Conservation (phyloP, 805 yeast species). For the Brettanomyces naardenensis region DNA sequence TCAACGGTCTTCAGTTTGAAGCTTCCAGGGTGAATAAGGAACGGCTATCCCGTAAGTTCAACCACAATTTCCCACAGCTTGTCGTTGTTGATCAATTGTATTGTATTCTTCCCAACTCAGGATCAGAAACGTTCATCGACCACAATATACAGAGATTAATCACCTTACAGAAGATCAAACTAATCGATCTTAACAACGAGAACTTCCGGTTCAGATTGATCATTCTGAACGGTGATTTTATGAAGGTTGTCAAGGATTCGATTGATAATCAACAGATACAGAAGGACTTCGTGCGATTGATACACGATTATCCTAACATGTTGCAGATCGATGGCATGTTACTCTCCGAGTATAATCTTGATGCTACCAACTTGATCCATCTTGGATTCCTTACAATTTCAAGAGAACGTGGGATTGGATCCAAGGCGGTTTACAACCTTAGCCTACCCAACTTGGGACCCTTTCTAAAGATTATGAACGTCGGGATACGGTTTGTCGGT, state of each 20-base stretch:
- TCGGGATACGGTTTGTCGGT: constrained; percentile 37
- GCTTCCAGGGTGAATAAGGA: constrained; percentile 16
- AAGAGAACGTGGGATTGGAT: constrained; percentile 10
- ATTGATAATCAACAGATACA: constrained; percentile 1
- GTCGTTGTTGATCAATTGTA: constrained; percentile 41
- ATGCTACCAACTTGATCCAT: constrained; percentile 27
- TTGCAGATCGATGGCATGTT: constrained; percentile 20
- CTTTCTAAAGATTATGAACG: constrained; percentile 34
- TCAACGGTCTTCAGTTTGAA: constrained; percentile 10
- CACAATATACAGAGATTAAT: constrained; percentile 31
- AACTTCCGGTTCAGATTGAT: constrained; percentile 14
- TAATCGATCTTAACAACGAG: constrained; percentile 12
- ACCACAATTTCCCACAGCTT: constrained; percentile 28
- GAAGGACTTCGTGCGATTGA: constrained; percentile 11
- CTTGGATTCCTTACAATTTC: constrained; percentile 33
- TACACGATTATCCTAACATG: constrained; percentile 15
- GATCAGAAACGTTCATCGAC: constrained; percentile 45
- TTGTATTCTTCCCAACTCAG: constrained; percentile 30
- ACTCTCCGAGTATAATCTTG: constrained; percentile 13
- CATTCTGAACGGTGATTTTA: constrained; percentile 18
- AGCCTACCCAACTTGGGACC: constrained; percentile 46
- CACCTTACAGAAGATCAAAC: constrained; percentile 29
- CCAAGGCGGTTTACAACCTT: constrained; percentile 32
- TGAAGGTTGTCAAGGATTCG: constrained; percentile 7
- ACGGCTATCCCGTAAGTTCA: constrained; percentile 12